Evolutionary conservation across 768 basidiomycete species (phyloP), one percentile per base, ranked within the genome.

Genomic region (Pleurotus cornucopiae): DNA sequence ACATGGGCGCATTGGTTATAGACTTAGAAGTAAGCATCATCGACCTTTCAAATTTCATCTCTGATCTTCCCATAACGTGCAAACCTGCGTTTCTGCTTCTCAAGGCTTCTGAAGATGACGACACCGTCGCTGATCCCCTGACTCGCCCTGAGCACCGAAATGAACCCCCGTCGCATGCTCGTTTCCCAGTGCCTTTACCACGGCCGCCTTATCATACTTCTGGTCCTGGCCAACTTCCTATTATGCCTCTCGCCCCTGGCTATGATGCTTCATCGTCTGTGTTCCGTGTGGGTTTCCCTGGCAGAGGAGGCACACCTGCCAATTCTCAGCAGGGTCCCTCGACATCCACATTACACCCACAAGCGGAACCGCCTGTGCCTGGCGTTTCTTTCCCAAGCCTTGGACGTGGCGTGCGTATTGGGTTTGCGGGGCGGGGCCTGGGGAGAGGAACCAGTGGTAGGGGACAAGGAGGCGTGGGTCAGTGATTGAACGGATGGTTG

Each of bases 1-100:
- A 98, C 63, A 89, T 82, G 55, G 94, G 93, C 6, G 92, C 93
- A 1, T 73, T 98, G 46, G 90, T 91, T 2, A 86, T 96, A 40
- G 90, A 93, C 66, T 73, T 93, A 23, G 85, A 92, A 75, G 90
- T 89, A 56, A 58, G 76, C 64, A 25, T 49, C 26, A 34, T 54
- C 6, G 53, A 58, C 43, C 18, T n/a, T 56, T n/a, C n/a, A n/a
- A n/a, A n/a, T n/a, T n/a, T 11, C 13, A 41, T 56, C 37, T 13
- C 16, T 54, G 38, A 57, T 61, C 57, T 40, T 55, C 13, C 21
- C 34, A 40, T 57, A 46, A 54, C 25, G 34, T 38, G 37, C 30
- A n/a, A 20, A 37, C 23, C 37, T 21, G 26, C 54, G 41, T 59
- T 55, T 58, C 65, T 53, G 41, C 48, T 69, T 61, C 61, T 68